These are phyloP conservation scores for Puccinia coronata DNA, from an alignment of 1,284 basidiomycete genomes.

Conservation along the genomic window DNA sequence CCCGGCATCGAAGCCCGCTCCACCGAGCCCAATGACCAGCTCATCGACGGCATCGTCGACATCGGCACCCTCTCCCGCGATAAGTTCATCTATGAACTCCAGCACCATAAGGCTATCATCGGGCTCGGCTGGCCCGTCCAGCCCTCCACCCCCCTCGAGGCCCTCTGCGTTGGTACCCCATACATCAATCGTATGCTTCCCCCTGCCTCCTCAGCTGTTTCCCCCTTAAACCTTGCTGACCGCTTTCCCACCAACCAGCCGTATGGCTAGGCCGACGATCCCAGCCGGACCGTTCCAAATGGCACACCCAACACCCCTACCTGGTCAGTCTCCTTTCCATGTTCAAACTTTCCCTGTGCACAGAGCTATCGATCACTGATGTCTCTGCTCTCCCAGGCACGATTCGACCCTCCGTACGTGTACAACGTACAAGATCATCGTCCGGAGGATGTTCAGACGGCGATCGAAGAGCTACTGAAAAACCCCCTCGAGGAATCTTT, in stretches of 20 bases:
- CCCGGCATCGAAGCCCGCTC: background rate
- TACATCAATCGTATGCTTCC: slow-evolving; percentile 40
- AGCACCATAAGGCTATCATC: slow-evolving; percentile 35
- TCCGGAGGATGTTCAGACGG: slow-evolving; percentile 11
- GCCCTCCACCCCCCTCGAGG: slow-evolving; percentile 42
- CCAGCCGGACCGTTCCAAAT: slow-evolving; percentile 40
- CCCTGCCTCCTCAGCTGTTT: too few relatives aligned
- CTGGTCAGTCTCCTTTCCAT: slow-evolving; percentile 25
- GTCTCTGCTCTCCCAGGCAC: background rate
- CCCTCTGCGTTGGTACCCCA: slow-evolving; percentile 44
- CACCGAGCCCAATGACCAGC: background rate
- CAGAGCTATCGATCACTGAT: too few relatives aligned
- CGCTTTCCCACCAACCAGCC: slow-evolving; percentile 5
- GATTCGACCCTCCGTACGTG: slow-evolving; percentile 46
- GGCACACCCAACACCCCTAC: slow-evolving; percentile 47
- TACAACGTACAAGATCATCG: slow-evolving; percentile 47
- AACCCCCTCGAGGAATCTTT: slow-evolving; percentile 23
- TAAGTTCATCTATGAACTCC: slow-evolving; percentile 33
- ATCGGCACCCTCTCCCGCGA: slow-evolving; percentile 18
- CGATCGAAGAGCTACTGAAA: slow-evolving; percentile 19
- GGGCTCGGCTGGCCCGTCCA: slow-evolving; percentile 45
- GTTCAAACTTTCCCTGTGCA: too few relatives aligned
- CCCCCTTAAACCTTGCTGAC: background rate
- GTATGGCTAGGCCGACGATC: slow-evolving; percentile 36
- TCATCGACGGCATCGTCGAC: slow-evolving; percentile 20